Base-by-base conservation (phyloP, 2,329 filamentous ascomycete genomes). In the Colletotrichum sp. region DNA sequence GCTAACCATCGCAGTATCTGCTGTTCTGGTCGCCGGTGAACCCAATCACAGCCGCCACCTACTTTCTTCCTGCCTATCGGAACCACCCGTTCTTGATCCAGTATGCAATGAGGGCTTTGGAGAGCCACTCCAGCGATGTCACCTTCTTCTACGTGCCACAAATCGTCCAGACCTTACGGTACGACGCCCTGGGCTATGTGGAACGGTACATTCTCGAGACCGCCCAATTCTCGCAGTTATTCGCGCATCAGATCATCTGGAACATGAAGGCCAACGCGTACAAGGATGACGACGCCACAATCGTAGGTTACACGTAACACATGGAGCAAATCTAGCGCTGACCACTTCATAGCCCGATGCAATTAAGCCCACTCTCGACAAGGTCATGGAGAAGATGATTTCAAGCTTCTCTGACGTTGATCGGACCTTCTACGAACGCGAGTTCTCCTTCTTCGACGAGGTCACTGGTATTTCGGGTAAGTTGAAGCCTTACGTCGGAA, bases 201-300 rank as follows among this genome's bases (percentile, higher is more conserved):
- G 96, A 98, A 85, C 92, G 96, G 60, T 99, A 98, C 82, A 99
- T 99, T 71, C 90, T 99, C 18, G 97, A 99, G 86, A 98, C 98
- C 1, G 97, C 96, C 2, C 96, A 98, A 80, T 96, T 98, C 82
- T 99, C 97, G n/a, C 97, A 99, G 84, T 88, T 99, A 10, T 99
- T 99, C 85, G 96, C 98, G 4, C 98, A 99, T 84, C 97, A 99
- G 81, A 99, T 99, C 79, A 99, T 99, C 82, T 99, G 98, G 97
- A 99, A 99, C 84, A 99, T 99, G 94, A 99, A 99, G 84, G 97
- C 97, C 36, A 99, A 99, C 84, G 95, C 96, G 2, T 99, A 95
- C 89, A 99, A 98, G 84, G 98, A 99, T 79, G 96, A 99, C 81
- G 95, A 98, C 79, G 96, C 94, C 16, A 92, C 94, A 80, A 91